Evolutionary conservation across 2,329 filamentous ascomycete genomes (phyloP).

Genomic region (Fusarium praegraminearum): DNA sequence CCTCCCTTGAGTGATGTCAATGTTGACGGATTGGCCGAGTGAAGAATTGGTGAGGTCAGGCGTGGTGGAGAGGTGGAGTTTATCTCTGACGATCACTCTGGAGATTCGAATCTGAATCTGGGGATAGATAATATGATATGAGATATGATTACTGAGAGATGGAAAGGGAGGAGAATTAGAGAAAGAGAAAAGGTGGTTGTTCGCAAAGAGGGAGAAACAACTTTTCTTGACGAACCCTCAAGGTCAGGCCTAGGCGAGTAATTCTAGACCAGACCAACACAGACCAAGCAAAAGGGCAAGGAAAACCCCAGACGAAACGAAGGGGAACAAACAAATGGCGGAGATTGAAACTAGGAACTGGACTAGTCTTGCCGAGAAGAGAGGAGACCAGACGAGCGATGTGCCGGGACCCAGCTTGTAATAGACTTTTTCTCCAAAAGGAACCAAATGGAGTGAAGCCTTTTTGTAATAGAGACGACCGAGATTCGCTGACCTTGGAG

Average conservation of each 20-base stretch:
- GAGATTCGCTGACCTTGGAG: conserved; percentile 10
- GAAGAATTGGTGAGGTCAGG: conserved; percentile 40
- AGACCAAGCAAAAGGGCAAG: conserved; percentile 15
- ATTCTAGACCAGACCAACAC: conserved; percentile 20
- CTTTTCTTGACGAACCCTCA: conserved; percentile 23
- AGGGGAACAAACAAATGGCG: conserved; percentile 28
- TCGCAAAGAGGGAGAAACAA: conserved; percentile 29
- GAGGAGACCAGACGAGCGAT: not conserved
- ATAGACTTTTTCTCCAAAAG: not conserved
- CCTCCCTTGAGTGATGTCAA: conserved; percentile 37
- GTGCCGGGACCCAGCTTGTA: conserved; percentile 34
- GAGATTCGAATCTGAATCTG: conserved; percentile 6
- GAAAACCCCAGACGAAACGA: conserved; percentile 34
- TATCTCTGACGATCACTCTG: conserved; percentile 26
- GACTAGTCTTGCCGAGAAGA: conserved; percentile 42
- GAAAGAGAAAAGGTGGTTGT: conserved; percentile 9
- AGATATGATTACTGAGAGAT: not conserved
- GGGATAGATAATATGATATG: conserved; percentile 17
- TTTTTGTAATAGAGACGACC: conserved; percentile 16
- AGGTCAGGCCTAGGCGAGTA: conserved; percentile 18
- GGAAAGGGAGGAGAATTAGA: conserved; percentile 20
- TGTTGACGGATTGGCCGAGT: conserved; percentile 35
- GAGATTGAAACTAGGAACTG: conserved; percentile 42
- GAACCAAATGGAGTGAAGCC: not conserved
- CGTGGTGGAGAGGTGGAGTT: conserved; percentile 37